phyloP scores from a whole-genome alignment of 2,329 filamentous ascomycete genomes.

The Chaetomium sp. region DNA sequence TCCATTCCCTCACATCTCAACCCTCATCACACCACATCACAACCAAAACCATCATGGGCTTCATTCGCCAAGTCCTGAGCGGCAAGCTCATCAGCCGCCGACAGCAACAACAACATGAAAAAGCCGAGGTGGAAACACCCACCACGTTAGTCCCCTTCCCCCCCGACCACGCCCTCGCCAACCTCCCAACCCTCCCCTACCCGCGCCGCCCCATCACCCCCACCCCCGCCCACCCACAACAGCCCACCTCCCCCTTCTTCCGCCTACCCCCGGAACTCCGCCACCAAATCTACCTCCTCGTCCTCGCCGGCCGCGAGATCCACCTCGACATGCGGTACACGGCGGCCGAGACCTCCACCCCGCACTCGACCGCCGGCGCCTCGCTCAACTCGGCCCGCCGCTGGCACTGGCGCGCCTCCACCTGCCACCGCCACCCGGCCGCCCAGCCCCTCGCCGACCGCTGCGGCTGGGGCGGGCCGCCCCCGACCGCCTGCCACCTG shows the following conservation, averaged over 20 bases:
- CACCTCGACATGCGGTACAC: conserved; percentile 31
- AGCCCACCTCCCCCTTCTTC: conserved; percentile 21
- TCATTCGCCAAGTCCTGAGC: background rate
- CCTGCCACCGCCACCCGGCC: conserved; percentile 27
- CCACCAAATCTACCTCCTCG: conserved; percentile 26
- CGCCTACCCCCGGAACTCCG: conserved; percentile 26
- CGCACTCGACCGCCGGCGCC: conserved; percentile 24
- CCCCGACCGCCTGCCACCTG: conserved; percentile 20
- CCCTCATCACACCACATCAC: background rate
- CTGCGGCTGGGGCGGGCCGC: conserved; percentile 22
- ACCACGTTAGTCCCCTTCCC: too few species aligned
- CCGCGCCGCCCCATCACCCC: conserved; percentile 23
- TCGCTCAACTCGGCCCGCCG: conserved; percentile 1
- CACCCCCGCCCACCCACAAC: background rate
- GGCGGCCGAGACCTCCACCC: conserved; percentile 16
- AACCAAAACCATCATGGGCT: conserved; percentile 4
- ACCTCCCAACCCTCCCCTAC: conserved; percentile 21
- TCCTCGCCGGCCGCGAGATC: conserved; percentile 22
- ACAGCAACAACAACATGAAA: background rate
- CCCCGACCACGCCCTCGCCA: conserved; percentile 22
- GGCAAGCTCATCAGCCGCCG: background rate
- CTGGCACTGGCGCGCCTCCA: conserved; percentile 28
- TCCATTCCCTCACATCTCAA: too few species aligned
- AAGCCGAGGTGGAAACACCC: background rate
- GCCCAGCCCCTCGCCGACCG: conserved; percentile 13